phyloP scores from a whole-genome alignment of 2,329 filamentous ascomycete species.

The Fusarium sp. region DNA sequence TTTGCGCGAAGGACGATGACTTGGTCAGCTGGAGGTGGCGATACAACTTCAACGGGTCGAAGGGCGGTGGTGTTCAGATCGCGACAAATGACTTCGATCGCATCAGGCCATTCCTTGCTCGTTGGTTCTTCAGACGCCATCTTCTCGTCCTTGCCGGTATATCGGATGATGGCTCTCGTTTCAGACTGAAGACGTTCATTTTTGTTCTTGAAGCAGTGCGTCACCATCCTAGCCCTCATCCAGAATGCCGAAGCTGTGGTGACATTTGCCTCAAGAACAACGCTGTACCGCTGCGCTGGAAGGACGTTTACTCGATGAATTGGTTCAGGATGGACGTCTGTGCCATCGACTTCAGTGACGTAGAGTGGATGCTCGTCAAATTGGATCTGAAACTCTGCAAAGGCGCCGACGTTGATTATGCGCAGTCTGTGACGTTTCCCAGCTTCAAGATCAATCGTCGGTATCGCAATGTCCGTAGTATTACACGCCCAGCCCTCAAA shows the following conservation, averaged over 20 bases:
- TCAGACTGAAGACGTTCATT: conserved; percentile 47
- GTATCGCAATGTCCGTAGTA: conserved; percentile 48
- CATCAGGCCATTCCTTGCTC: conserved; percentile 61
- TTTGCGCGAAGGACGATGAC: conserved; percentile 59
- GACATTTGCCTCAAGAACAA: conserved; percentile 69
- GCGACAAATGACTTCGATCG: conserved; percentile 58
- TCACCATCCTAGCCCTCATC: conserved; percentile 64
- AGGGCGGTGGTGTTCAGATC: conserved; percentile 63
- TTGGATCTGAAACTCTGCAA: conserved; percentile 76
- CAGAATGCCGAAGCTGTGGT: conserved; percentile 65
- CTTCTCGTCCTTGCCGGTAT: conserved; percentile 3
- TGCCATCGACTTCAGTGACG: conserved; percentile 76
- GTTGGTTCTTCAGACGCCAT: conserved; percentile 30
- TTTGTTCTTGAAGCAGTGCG: conserved; percentile 49
- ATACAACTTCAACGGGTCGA: conserved; percentile 49
- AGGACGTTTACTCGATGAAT: conserved; percentile 71
- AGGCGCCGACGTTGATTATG: conserved; percentile 75
- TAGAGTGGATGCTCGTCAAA: conserved; percentile 73
- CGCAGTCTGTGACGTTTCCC: conserved; percentile 71
- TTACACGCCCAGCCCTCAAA: conserved; percentile 57
- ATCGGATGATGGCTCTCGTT: conserved; percentile 46
- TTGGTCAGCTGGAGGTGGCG: conserved; percentile 50
- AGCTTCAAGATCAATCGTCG: conserved; percentile 58
- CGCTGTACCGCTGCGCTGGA: conserved; percentile 76
- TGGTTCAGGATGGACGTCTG: conserved; percentile 67